phyloP scores from a whole-genome alignment of 805 yeast species.

The Ogataea pini region DNA sequence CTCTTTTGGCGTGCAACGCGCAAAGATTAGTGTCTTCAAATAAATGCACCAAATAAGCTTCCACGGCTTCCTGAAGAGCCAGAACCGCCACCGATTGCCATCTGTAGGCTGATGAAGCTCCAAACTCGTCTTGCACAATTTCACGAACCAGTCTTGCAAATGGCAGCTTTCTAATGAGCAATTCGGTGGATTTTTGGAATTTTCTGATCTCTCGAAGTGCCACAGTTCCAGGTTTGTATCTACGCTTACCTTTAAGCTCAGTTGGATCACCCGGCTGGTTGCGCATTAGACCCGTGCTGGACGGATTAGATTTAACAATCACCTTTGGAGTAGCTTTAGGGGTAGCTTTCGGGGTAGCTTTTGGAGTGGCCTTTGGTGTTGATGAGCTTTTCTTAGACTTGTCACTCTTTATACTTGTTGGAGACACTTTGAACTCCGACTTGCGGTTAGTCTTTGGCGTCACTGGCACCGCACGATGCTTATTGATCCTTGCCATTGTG shows the following conservation, averaged over 20 bases:
- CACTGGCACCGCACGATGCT: slow-evolving; percentile 20
- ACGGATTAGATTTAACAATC: slow-evolving; percentile 4
- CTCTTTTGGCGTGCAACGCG: slow-evolving; percentile 79
- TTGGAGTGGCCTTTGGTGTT: slow-evolving; percentile 11
- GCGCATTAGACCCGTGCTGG: slow-evolving; percentile 41
- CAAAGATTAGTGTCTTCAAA: slow-evolving; percentile 76
- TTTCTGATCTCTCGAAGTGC: slow-evolving; percentile 70
- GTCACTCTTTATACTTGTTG: slow-evolving; percentile 14
- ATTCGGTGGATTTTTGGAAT: slow-evolving; percentile 67
- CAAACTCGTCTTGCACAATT: slow-evolving; percentile 61
- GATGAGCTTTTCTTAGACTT: slow-evolving; percentile 9
- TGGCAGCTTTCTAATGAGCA: slow-evolving; percentile 69
- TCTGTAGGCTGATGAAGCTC: slow-evolving; percentile 55
- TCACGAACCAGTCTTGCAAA: slow-evolving; percentile 77
- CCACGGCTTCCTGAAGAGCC: slow-evolving; percentile 81
- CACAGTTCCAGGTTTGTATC: slow-evolving; percentile 61
- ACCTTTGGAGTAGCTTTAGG: slow-evolving; percentile 9
- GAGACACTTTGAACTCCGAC: slow-evolving; percentile 18
- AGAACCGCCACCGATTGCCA: slow-evolving; percentile 81
- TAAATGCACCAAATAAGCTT: slow-evolving; percentile 70
- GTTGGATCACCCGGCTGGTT: slow-evolving; percentile 60
- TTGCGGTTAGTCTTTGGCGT: slow-evolving; percentile 18
- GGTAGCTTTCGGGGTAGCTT: slow-evolving; percentile 10
- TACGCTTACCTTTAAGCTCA: slow-evolving; percentile 33
- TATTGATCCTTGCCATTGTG: slow-evolving; percentile 30